A percentile compares a stretch with the other conserved stretches of the same genome.
phyloP scores from a whole-genome alignment of 371 early-diverging fungal genomes.

The Circinella umbellata region DNA sequence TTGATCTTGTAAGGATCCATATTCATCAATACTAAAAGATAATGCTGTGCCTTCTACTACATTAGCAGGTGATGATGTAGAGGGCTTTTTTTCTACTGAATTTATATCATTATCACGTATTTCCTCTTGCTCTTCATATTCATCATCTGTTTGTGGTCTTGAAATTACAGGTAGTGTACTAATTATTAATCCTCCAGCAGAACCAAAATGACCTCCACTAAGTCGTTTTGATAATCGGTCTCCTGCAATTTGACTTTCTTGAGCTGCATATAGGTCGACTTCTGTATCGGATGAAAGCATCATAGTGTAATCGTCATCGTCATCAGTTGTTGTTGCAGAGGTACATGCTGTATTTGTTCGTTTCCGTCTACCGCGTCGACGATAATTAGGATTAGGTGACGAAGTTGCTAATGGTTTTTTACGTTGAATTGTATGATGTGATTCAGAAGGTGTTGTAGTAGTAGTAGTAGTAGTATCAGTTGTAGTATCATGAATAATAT shows the following conservation, averaged over 20 bases:
- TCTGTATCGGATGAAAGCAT: constrained; percentile 24
- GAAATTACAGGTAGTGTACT: constrained; percentile 25
- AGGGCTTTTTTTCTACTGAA: background rate
- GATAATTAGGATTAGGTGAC: background rate
- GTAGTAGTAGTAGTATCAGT: background rate
- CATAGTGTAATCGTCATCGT: constrained; percentile 20
- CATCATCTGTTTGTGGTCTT: constrained; percentile 15
- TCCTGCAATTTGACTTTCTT: constrained; percentile 27
- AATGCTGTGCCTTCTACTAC: background rate
- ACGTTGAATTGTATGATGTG: background rate
- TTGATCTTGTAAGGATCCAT: background rate
- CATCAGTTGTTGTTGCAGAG: constrained; percentile 8
- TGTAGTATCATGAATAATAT: background rate
- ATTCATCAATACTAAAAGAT: background rate
- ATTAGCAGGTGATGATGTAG: background rate
- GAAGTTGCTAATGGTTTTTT: background rate
- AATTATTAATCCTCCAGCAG: constrained; percentile 49
- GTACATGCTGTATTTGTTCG: background rate
- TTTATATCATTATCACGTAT: background rate
- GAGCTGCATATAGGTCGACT: constrained; percentile 17
- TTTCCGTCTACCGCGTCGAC: background rate
- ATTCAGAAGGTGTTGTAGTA: background rate
- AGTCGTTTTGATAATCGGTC: constrained; percentile 47
- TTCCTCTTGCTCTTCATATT: background rate
- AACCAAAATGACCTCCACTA: constrained; percentile 53